Percentiles rank a stretch among this genome's conserved stretches.
These are phyloP conservation scores for Cystobasidium pallidum DNA, from an alignment of 1,284 basidiomycete genomes.

Conservation along the genomic window DNA sequence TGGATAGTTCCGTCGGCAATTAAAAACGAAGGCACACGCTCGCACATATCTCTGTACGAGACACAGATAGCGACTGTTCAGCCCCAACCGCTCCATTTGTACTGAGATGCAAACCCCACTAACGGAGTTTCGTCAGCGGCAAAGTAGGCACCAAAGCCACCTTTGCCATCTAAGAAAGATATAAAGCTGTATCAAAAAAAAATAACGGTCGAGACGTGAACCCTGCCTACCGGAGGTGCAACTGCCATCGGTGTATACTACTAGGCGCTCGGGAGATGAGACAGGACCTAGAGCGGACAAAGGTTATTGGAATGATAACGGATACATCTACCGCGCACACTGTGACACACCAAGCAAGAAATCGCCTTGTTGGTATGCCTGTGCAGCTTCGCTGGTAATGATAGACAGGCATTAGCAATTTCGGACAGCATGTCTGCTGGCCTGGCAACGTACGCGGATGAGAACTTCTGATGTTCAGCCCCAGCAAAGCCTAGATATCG, in stretches of 20 bases:
- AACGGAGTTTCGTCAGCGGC: conserved; percentile 13
- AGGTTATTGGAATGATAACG: background rate
- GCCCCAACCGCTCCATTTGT: background rate
- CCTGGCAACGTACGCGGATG: background rate
- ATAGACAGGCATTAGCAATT: background rate
- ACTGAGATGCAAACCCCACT: background rate
- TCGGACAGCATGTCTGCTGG: background rate
- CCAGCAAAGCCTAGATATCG: conserved; percentile 25
- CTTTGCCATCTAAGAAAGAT: conserved; percentile 12
- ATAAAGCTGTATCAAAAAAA: background rate
- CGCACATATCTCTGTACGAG: conserved; percentile 11
- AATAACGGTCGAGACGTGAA: background rate
- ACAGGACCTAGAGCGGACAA: background rate
- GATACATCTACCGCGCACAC: background rate
- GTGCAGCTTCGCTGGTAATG: conserved; percentile 3
- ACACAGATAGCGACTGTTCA: background rate
- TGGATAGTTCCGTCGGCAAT: too few species aligned
- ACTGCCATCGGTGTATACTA: conserved; percentile 27
- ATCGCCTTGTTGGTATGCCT: conserved; percentile 4
- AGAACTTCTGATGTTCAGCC: conserved; percentile 8
- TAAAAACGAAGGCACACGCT: conserved; percentile 9
- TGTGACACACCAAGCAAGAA: background rate
- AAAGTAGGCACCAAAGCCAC: conserved; percentile 24
- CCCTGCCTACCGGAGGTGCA: background rate
- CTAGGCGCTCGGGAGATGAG: conserved; percentile 7